Evolutionary conservation across 495 filamentous ascomycete species (phyloP).

Genomic region (Pseudotulostoma volvatum): DNA sequence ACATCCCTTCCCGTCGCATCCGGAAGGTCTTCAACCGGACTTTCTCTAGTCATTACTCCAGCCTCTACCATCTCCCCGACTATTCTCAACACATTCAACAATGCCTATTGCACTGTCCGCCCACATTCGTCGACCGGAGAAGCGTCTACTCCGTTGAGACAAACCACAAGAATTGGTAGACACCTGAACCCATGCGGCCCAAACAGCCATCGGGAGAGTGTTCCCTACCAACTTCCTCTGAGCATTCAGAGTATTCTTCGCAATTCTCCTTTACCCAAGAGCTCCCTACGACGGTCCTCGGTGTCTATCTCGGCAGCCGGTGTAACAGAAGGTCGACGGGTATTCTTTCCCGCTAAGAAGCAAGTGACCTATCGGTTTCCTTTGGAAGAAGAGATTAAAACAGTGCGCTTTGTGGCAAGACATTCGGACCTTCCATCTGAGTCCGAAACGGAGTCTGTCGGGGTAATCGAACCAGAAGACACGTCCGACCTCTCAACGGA

Average conservation of each 20-base stretch:
- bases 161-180: slow-evolving; percentile 22
- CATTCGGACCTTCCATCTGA: slow-evolving; percentile 31
- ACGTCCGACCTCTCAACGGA: slow-evolving; percentile 22
- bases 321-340: slow-evolving; percentile 21
- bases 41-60: slow-evolving; percentile 39
- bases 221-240: slow-evolving; percentile 50
- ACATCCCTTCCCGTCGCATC: slow-evolving; percentile 32
- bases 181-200: slow-evolving; percentile 10
- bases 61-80: slow-evolving; percentile 56
- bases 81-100: slow-evolving; percentile 65
- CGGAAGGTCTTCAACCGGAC: slow-evolving; percentile 35
- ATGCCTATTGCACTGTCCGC: slow-evolving; percentile 55
- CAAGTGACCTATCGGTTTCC: slow-evolving; percentile 36
- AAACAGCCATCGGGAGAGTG: background rate
- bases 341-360: slow-evolving; percentile 42
- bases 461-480: slow-evolving; percentile 11
- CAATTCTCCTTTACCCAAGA: slow-evolving; percentile 45
- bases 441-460: slow-evolving; percentile 5
- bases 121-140: slow-evolving; percentile 40
- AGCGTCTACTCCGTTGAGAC: slow-evolving; percentile 16
- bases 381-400: slow-evolving; percentile 40
- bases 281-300: slow-evolving; percentile 18
- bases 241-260: slow-evolving; percentile 58
- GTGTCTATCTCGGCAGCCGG: slow-evolving; percentile 23
- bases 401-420: slow-evolving; percentile 31